Conservation (phyloP, 306 rosid genomes). For the Cucurbita pepo region DNA sequence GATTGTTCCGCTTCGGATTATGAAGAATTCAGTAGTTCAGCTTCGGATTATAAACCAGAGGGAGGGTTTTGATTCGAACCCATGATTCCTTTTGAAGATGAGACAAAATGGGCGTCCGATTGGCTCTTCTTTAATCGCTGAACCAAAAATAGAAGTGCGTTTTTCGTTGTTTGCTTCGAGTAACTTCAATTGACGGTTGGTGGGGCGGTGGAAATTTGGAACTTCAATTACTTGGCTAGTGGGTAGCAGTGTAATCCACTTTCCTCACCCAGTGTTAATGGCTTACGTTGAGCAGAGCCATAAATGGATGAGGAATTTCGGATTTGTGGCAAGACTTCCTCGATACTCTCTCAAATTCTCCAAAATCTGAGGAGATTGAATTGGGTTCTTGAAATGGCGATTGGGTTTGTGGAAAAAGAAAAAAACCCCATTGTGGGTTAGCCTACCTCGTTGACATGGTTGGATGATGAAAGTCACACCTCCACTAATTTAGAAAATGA, state of each 20-base stretch:
- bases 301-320: neutral
- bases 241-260: neutral
- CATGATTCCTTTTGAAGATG: conserved; percentile 13
- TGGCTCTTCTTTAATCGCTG: neutral
- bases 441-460: no score
- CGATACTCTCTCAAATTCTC: neutral
- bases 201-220: neutral
- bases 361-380: neutral
- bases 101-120: conserved; percentile 4
- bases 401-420: neutral
- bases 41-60: neutral
- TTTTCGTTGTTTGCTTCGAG: neutral
- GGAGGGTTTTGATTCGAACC: conserved; percentile 32
- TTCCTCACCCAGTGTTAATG: neutral
- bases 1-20: neutral
- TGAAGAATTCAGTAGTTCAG: neutral
- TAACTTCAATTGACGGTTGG: neutral
- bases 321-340: neutral
- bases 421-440: no score
- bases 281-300: neutral
- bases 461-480: no score
- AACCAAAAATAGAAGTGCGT: neutral
- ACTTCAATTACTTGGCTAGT: neutral
- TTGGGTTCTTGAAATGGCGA: neutral
- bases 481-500: no score